Evolutionary conservation across 345 rosid species (phyloP).

Genomic region (Eucalyptus curtisii): DNA sequence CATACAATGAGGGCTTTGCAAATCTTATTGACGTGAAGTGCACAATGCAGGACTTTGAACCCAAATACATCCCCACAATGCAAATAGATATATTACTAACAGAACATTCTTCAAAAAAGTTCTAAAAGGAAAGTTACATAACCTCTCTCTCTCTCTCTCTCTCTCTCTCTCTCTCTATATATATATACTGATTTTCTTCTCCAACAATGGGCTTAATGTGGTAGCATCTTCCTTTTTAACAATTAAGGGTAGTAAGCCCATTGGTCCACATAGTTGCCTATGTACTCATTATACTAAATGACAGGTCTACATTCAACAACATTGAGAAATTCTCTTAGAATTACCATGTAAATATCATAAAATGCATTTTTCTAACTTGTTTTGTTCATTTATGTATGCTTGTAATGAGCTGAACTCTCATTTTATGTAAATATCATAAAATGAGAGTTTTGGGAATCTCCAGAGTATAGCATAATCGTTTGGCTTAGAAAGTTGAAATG

Average conservation of each 20-base stretch:
- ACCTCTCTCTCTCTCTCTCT: too few relatives aligned
- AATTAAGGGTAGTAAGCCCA: not conserved
- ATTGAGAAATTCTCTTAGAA: not conserved
- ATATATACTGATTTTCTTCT: not conserved
- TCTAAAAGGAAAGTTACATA: not conserved
- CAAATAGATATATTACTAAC: not conserved
- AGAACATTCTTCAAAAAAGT: not conserved
- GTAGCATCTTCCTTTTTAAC: not conserved
- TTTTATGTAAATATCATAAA: too few relatives aligned
- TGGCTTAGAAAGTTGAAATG: not conserved
- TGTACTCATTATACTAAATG: not conserved
- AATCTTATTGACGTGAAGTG: not conserved
- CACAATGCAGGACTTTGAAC: not conserved
- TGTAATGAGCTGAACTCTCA: not conserved
- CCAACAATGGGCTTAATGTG: not conserved
- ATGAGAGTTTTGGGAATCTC: not conserved
- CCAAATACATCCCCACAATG: not conserved
- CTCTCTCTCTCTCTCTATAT: too few relatives aligned
- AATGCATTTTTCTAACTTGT: not conserved
- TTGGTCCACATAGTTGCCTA: not conserved
- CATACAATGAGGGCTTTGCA: not conserved
- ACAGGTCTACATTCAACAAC: fast-evolving
- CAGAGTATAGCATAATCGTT: not conserved
- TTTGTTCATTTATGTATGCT: not conserved
- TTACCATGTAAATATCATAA: not conserved